Evolutionary conservation across 768 basidiomycete species (phyloP).

Genomic region (Mycena haematopus): DNA sequence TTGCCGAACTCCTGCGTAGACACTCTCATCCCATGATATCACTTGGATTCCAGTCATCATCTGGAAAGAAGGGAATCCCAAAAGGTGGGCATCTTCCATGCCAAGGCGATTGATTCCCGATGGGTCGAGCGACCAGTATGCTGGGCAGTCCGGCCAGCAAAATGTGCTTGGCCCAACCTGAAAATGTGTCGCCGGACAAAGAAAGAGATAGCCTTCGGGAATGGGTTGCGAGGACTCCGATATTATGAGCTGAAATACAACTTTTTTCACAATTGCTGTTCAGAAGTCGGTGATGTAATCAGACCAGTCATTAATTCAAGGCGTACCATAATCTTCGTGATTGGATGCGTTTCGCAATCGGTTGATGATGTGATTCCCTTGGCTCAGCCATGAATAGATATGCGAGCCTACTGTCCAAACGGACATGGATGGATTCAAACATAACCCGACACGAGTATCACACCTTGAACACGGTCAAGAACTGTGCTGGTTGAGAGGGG

Average conservation of each 20-base stretch:
- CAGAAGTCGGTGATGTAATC: not conserved
- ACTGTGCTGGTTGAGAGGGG: not conserved
- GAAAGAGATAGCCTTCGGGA: too few species aligned
- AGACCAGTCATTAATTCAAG: not conserved
- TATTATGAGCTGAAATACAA: not conserved
- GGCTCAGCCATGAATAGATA: not conserved
- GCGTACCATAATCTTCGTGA: too few species aligned
- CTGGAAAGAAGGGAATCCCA: too few species aligned
- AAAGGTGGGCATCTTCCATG: too few species aligned
- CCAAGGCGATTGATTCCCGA: too few species aligned
- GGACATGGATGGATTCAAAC: not conserved
- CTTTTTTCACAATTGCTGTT: not conserved
- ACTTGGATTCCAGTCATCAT: too few species aligned
- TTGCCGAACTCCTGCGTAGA: too few species aligned
- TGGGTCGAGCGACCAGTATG: too few species aligned
- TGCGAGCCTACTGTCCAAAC: not conserved
- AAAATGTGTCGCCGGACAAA: too few species aligned
- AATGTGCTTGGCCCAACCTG: too few species aligned
- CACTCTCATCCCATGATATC: too few species aligned
- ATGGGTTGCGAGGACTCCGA: not conserved
- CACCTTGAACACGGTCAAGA: not conserved
- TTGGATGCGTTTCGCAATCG: not conserved
- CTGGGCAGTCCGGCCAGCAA: too few species aligned
- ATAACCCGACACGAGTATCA: not conserved
- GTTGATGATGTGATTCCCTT: not conserved